These are phyloP conservation scores for Prototheca wickerhamii DNA, from an alignment of 163 green algal species.

Conservation along the genomic window DNA sequence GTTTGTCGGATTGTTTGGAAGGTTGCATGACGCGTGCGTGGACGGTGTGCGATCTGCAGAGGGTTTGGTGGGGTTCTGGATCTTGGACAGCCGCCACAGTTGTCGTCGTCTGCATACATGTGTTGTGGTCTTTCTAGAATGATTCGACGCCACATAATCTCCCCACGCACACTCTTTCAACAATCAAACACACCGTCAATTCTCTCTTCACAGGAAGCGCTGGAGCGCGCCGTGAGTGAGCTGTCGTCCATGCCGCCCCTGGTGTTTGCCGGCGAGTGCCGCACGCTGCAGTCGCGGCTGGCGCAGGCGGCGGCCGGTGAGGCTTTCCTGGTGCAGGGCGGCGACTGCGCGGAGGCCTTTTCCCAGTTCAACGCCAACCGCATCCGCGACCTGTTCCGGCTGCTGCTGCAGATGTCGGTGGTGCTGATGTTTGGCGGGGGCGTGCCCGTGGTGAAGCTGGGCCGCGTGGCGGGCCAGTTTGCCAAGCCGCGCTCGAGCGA, in stretches of 20 bases:
- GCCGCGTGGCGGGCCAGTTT: conserved; percentile 95
- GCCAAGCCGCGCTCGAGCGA: conserved; percentile 78
- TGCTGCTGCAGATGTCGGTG: conserved; percentile 85
- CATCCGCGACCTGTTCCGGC: conserved; percentile 83
- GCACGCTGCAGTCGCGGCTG: conserved; percentile 81
- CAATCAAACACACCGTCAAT: background rate
- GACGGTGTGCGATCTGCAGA: too few species aligned
- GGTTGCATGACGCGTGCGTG: too few species aligned
- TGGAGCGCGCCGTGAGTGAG: conserved; percentile 50
- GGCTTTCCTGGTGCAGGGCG: conserved; percentile 78
- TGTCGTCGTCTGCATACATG: too few species aligned
- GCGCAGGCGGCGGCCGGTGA: conserved; percentile 76
- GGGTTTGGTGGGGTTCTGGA: too few species aligned
- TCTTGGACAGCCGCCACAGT: too few species aligned
- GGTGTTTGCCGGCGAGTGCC: conserved; percentile 90
- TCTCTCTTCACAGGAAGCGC: conserved; percentile 18
- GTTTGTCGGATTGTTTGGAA: too few species aligned
- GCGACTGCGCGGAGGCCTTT: conserved; percentile 97
- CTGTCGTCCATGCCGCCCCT: conserved; percentile 75
- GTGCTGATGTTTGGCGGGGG: conserved; percentile 93
- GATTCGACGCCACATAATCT: too few species aligned
- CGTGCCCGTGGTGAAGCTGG: conserved; percentile 95
- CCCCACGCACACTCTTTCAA: background rate
- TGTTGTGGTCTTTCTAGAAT: too few species aligned
- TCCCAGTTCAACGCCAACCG: conserved; percentile 89